These are phyloP conservation scores for Acacia confusa DNA, from an alignment of 306 rosid genomes.

Conservation along the genomic window DNA sequence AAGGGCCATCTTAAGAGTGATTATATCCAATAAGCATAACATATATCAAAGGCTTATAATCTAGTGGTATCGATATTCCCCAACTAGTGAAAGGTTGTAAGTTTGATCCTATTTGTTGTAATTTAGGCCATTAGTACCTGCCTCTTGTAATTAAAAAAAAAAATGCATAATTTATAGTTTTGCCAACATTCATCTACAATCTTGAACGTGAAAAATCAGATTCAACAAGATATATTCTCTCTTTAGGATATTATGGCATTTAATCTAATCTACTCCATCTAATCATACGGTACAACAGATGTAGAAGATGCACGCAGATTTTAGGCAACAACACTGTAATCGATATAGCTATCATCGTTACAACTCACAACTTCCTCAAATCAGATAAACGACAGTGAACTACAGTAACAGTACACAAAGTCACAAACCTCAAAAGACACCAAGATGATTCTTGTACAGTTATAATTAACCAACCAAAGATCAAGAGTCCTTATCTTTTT, in stretches of 20 bases:
- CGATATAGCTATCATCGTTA: slow-evolving; percentile 12
- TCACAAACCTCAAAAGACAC: not conserved
- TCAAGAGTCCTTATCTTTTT: slow-evolving; percentile 57
- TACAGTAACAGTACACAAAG: not conserved
- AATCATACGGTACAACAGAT: not conserved
- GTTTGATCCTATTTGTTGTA: too few species aligned
- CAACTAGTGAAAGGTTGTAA: too few species aligned
- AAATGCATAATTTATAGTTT: too few species aligned
- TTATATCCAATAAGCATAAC: not conserved
- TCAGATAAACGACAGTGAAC: slow-evolving; percentile 26
- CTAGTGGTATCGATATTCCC: too few species aligned
- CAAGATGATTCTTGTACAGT: slow-evolving; percentile 28
- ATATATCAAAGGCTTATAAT: too few species aligned
- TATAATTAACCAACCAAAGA: not conserved
- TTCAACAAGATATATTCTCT: slow-evolving; percentile 1
- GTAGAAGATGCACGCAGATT: not conserved
- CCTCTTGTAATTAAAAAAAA: too few species aligned
- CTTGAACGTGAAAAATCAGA: slow-evolving; percentile 1
- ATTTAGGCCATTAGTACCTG: too few species aligned
- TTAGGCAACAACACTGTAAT: slow-evolving; percentile 32
- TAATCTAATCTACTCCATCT: not conserved
- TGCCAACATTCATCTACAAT: not conserved
- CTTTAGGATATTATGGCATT: not conserved
- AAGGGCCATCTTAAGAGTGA: not conserved
- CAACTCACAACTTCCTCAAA: slow-evolving; percentile 23